Evolutionary conservation across 1,284 basidiomycete genomes (phyloP).

Genomic region (Entoloma clypeatum): DNA sequence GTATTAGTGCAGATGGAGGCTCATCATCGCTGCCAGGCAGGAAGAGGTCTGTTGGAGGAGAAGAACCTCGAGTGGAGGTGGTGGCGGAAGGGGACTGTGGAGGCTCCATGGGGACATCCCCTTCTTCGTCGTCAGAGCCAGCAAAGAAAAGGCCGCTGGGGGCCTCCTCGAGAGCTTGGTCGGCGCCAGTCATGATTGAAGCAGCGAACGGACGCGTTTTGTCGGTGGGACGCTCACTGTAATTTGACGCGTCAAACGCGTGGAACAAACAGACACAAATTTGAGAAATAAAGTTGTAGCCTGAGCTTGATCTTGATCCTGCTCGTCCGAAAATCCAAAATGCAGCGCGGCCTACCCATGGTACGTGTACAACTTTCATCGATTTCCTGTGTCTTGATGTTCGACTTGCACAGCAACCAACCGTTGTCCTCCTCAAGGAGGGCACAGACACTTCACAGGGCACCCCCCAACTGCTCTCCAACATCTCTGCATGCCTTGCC

Average conservation of each 20-base stretch:
- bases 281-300: conserved; percentile 21
- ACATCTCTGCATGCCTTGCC: conserved; percentile 93
- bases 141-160: conserved; percentile 43
- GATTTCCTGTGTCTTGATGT: conserved; percentile 4
- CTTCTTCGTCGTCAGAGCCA: conserved; percentile 45
- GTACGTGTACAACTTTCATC: conserved; percentile 30
- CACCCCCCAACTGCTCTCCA: conserved; percentile 89
- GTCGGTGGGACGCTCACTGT: conserved; percentile 18
- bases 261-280: conserved; percentile 33
- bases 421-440: conserved; percentile 89
- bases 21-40: conserved; percentile 60
- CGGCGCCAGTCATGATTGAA: conserved; percentile 27
- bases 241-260: conserved; percentile 30
- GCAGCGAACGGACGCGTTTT: conserved; percentile 22
- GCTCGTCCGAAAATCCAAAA: conserved; percentile 39
- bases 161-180: conserved; percentile 26
- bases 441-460: conserved; percentile 98
- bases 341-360: conserved; percentile 75
- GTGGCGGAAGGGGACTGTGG: conserved; percentile 13
- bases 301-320: conserved; percentile 16
- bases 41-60: conserved; percentile 41
- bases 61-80: conserved; percentile 16
- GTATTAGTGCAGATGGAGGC: conserved; percentile 16
- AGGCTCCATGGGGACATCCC: conserved; percentile 26
- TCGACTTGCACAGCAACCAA: conserved; percentile 76